Conservation (phyloP, 2,329 filamentous ascomycete species). For the Xylariaceae sp. region DNA sequence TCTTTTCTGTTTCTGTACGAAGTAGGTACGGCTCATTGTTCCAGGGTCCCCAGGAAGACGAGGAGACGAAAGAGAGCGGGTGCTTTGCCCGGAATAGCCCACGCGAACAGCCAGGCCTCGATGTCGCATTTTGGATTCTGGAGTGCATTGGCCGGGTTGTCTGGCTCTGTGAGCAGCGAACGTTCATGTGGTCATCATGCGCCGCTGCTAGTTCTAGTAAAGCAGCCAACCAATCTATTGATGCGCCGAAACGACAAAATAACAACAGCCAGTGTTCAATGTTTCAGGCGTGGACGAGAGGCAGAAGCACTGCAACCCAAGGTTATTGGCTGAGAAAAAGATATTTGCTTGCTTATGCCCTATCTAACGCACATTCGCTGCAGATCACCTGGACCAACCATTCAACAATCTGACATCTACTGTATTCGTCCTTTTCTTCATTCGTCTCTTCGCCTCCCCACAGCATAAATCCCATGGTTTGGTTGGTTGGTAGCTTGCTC, state of each 20-base stretch:
- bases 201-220: neutral
- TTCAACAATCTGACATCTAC: slow-evolving; percentile 11
- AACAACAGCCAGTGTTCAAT: slow-evolving; percentile 7
- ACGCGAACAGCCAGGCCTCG: slow-evolving; percentile 20
- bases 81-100: slow-evolving; percentile 16
- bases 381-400: slow-evolving; percentile 2
- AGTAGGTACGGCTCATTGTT: slow-evolving; percentile 3
- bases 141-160: slow-evolving; percentile 28
- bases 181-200: slow-evolving; percentile 21
- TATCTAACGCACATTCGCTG: slow-evolving; percentile 22
- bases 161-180: slow-evolving; percentile 24
- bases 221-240: slow-evolving; percentile 13
- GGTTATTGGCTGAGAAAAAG: slow-evolving; percentile 8
- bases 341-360: too few relatives aligned
- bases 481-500: neutral
- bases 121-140: slow-evolving; percentile 20
- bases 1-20: neutral
- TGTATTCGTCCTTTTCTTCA: slow-evolving; percentile 1
- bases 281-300: slow-evolving; percentile 22
- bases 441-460: neutral
- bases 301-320: slow-evolving; percentile 6
- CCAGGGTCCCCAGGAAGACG: neutral
- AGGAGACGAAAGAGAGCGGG: neutral
- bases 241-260: neutral
- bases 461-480: slow-evolving; percentile 4